Percentiles rank a stretch among this genome's conserved stretches.
phyloP scores from a whole-genome alignment of 1,284 basidiomycete genomes.

The Apiotrichum brassicae region DNA sequence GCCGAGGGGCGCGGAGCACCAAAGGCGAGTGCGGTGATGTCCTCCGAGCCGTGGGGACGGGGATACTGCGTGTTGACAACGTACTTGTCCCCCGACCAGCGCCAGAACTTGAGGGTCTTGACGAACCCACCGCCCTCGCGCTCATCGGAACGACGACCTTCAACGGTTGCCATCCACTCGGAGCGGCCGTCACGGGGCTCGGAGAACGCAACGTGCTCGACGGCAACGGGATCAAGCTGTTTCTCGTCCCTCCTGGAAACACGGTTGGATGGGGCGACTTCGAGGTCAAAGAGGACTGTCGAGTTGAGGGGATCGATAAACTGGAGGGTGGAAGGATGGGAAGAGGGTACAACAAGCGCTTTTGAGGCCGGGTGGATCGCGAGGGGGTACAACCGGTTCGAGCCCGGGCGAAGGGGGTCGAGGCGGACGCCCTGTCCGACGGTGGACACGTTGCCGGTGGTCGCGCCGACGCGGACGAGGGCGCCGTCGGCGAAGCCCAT shows the following conservation, averaged over 20 bases:
- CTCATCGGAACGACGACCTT: conserved; percentile 64
- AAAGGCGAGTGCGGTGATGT: conserved; percentile 66
- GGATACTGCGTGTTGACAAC: conserved; percentile 78
- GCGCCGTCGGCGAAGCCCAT: conserved; percentile 77
- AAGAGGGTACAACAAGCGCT: conserved; percentile 81
- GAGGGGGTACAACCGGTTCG: conserved; percentile 45
- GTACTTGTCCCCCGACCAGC: conserved; percentile 51
- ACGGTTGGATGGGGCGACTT: conserved; percentile 88
- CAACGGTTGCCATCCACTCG: conserved; percentile 92
- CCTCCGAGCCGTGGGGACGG: conserved; percentile 67
- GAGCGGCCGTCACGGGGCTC: conserved; percentile 43
- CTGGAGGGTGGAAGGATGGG: conserved; percentile 90
- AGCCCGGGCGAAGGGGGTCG: conserved; percentile 34
- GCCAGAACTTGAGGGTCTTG: conserved; percentile 83
- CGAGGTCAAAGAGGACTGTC: conserved; percentile 74
- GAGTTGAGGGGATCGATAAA: conserved; percentile 72
- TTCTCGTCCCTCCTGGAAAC: conserved; percentile 78
- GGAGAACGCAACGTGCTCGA: conserved; percentile 66
- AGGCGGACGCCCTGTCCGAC: conserved; percentile 51
- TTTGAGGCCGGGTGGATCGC: conserved; percentile 64
- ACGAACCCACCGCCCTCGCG: conserved; percentile 54
- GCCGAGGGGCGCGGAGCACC: conserved; percentile 23
- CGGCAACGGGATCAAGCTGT: conserved; percentile 66
- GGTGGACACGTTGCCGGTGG: conserved; percentile 65
- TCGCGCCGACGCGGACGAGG: conserved; percentile 68